Evolutionary conservation across 139 green algal species (phyloP).

Genomic region (Pleodorina starrii): DNA sequence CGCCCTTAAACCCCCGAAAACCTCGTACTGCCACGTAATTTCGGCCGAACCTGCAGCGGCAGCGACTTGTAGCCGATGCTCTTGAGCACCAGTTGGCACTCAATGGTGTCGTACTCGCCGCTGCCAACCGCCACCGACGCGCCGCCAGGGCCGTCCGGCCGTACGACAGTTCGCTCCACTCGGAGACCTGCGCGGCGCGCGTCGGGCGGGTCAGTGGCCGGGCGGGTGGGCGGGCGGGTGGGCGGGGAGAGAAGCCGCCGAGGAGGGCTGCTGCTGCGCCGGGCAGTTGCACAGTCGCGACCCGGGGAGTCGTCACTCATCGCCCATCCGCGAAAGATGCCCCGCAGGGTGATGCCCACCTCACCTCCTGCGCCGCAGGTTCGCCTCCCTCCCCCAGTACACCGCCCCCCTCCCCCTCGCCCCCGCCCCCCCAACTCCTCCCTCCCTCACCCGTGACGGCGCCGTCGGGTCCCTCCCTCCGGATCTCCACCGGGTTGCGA

Average conservation of each 20-base stretch:
- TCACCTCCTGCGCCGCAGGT: neutral
- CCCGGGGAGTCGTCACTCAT: too few relatives aligned
- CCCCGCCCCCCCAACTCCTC: neutral
- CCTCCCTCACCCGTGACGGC: neutral
- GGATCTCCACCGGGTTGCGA: conserved; percentile 72
- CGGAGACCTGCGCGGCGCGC: conserved; percentile 25
- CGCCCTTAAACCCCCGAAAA: too few relatives aligned
- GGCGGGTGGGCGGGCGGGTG: too few relatives aligned
- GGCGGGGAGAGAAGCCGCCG: too few relatives aligned
- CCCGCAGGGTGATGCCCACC: too few relatives aligned
- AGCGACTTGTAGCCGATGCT: conserved; percentile 87
- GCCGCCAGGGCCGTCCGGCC: conserved; percentile 1
- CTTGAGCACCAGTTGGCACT: conserved; percentile 82
- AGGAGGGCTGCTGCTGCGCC: too few relatives aligned
- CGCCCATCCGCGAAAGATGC: too few relatives aligned
- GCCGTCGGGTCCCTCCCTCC: conserved; percentile 23
- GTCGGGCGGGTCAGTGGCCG: too few relatives aligned
- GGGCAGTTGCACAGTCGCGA: too few relatives aligned
- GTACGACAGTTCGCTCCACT: conserved; percentile 60
- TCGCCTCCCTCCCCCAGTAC: too few relatives aligned
- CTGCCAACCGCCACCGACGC: conserved; percentile 69
- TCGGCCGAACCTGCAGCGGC: conserved; percentile 69
- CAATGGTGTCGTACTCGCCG: conserved; percentile 73
- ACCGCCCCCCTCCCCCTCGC: neutral
- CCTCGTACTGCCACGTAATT: too few relatives aligned